Conservation (phyloP, 495 filamentous ascomycete species). For the Talaromyces adpressus region DNA sequence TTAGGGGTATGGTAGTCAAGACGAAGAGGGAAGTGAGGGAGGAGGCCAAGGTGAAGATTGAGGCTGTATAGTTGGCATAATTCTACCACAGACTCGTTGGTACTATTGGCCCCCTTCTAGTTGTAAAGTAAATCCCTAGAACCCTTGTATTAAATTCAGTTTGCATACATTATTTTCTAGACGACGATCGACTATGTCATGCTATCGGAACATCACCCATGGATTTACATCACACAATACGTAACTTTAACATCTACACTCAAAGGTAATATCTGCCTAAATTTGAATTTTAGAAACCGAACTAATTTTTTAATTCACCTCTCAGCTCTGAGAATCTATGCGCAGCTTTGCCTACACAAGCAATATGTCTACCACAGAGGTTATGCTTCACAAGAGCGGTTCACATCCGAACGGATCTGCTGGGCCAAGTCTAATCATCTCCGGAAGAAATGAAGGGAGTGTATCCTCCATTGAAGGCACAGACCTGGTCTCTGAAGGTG, state of each 20-base stretch:
- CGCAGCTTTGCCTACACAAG: not conserved
- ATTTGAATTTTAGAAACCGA: not conserved
- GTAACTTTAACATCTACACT: not conserved
- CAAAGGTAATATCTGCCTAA: not conserved
- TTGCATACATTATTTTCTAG: not conserved
- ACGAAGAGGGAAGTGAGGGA: slow-evolving; percentile 42
- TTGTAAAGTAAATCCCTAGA: too few species aligned
- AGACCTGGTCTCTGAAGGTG: not conserved
- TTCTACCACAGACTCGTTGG: not conserved
- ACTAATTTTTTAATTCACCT: not conserved
- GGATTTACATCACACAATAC: not conserved
- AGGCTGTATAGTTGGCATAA: slow-evolving; percentile 10
- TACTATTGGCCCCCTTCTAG: not conserved
- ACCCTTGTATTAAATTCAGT: not conserved
- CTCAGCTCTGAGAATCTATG: not conserved
- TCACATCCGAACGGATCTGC: not conserved
- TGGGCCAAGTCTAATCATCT: not conserved
- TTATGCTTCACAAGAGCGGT: not conserved
- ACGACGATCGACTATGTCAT: not conserved
- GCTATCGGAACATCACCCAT: not conserved
- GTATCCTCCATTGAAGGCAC: not conserved
- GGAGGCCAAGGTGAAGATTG: slow-evolving; percentile 25
- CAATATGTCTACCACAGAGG: not conserved
- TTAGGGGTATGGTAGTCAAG: slow-evolving; percentile 32
- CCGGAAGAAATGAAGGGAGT: not conserved